These are phyloP conservation scores for Withania somnifera DNA, from an alignment of 305 asterid species.

Conservation along the genomic window DNA sequence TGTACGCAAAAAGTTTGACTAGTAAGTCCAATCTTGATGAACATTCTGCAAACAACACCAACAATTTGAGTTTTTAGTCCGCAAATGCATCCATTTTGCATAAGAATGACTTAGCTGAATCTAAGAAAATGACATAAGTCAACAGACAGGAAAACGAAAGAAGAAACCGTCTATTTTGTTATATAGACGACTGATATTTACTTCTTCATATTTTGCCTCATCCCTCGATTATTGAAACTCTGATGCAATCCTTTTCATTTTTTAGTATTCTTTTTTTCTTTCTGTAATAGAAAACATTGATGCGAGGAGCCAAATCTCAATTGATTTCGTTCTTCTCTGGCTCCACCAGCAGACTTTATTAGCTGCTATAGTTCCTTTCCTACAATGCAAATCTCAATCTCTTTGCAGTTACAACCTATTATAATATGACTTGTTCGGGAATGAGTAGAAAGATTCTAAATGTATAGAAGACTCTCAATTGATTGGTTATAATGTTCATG, in stretches of 20 bases:
- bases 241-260: not conserved
- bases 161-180: not conserved
- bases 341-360: no score
- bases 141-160: not conserved
- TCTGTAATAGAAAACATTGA: not conserved
- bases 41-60: not conserved
- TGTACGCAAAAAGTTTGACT: slow-evolving; percentile 9
- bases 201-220: not conserved
- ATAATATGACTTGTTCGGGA: not conserved
- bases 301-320: not conserved
- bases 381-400: not conserved
- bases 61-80: not conserved
- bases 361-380: no score
- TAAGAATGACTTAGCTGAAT: not conserved
- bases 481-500: not conserved
- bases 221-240: not conserved
- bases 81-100: not conserved
- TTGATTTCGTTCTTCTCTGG: no score
- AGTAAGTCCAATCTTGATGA: not conserved
- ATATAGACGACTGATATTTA: not conserved
- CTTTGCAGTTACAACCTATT: not conserved
- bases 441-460: not conserved
- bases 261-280: no score
- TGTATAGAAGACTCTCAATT: not conserved
- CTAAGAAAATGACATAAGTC: not conserved